Evolutionary conservation across 208 protist species (phyloP), one percentile per base, ranked within the genome.

Genomic region (Polymyxa betae): DNA sequence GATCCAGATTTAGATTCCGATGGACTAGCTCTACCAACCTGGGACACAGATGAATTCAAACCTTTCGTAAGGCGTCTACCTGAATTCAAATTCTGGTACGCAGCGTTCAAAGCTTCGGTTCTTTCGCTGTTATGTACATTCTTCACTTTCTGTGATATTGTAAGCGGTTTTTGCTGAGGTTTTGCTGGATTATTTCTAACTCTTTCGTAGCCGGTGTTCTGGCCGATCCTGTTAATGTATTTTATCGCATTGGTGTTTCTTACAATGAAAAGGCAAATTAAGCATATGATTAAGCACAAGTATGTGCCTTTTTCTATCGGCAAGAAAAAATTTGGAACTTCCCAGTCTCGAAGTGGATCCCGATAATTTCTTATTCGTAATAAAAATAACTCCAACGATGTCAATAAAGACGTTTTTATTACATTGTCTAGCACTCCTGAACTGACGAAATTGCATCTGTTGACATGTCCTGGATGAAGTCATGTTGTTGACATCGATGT

Each of bases 281-380:
- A 68, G 46, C 77, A 88, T n/a, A 88, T 88, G 77, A 88, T 88
- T 68, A 68, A 88, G 77, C 77, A 88, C 77, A 88, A 68, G 46
- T 88, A 88, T 88, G 46, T 88, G 40, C 77, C 77, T 49, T 88
- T 40, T 29, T 88, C 77, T 16, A 16, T 40, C 20, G 77, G 77
- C 35, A 88, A 88, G 77, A 88, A 88, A 29, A 88, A 88, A 88
- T 88, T 77, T 29, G 46, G 40, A 24, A n/a, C n/a, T n/a, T 29
- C 20, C 35, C 40, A 88, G 20, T 77, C 35, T 16, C 35, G 40
- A 29, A 88, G 35, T n/a, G 46, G 46, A 16, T 49, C 20, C 40
- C 77, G 46, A 16, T 40, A 29, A 88, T 68, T n/a, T 77, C n/a
- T n/a, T n/a, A n/a, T n/a, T n/a, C n/a, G n/a, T n/a, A n/a, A n/a